Evolutionary conservation across 129 eudicot species (phyloP).

Genomic region (Silybum marianum): DNA sequence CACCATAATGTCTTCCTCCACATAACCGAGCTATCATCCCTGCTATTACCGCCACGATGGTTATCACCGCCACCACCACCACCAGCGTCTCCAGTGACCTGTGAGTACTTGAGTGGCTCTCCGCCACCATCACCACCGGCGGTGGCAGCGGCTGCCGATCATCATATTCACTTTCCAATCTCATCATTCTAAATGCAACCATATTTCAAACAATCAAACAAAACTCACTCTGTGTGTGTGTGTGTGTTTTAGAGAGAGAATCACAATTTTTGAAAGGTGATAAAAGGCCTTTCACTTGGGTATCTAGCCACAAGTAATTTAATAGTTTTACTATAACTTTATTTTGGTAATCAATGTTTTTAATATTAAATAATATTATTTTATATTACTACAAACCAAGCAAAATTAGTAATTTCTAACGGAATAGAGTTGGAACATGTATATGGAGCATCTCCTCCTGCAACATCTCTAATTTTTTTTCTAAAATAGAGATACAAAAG

Average conservation of each 20-base stretch:
- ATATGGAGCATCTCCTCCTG: too few relatives aligned
- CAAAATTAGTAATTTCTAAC: not conserved
- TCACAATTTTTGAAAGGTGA: not conserved
- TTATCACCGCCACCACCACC: slow-evolving; percentile 75
- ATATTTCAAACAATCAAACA: not conserved
- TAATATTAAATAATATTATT: not conserved
- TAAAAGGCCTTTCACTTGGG: not conserved
- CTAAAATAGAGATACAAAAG: too few relatives aligned
- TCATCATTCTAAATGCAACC: slow-evolving; percentile 17
- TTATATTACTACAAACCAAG: not conserved
- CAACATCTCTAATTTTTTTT: too few relatives aligned
- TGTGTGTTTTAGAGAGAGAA: not conserved
- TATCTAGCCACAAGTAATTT: not conserved
- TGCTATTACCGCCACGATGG: slow-evolving; percentile 62
- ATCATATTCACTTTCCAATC: slow-evolving; percentile 21
- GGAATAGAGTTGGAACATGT: not conserved
- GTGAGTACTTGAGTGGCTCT: slow-evolving; percentile 42
- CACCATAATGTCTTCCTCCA: slow-evolving; percentile 66
- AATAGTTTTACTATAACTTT: not conserved
- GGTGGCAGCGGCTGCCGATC: slow-evolving; percentile 61
- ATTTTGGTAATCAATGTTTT: not conserved
- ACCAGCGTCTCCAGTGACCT: slow-evolving; percentile 69
- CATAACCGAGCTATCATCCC: slow-evolving; percentile 73
- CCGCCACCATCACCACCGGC: slow-evolving; percentile 35
- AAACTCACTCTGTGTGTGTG: not conserved